These are phyloP conservation scores for Rhizodiscina lignyota DNA, from an alignment of 495 filamentous ascomycete species.

Conservation along the genomic window DNA sequence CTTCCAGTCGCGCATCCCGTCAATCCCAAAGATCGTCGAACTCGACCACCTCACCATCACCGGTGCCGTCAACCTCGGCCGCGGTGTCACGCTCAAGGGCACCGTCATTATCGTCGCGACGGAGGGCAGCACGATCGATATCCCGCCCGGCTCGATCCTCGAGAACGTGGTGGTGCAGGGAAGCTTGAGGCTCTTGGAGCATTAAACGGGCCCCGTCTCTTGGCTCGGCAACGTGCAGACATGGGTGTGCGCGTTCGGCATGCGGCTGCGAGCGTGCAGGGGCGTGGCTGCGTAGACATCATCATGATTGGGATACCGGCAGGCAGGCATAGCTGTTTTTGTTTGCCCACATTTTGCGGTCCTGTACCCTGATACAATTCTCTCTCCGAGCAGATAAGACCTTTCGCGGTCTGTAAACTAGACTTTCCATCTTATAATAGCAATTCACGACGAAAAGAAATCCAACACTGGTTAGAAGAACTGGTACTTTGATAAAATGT, in stretches of 20 bases:
- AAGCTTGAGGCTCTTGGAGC: constrained; percentile 85
- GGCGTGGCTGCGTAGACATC: no score
- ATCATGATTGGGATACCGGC: no score
- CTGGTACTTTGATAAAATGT: background rate
- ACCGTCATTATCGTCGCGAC: constrained; percentile 99
- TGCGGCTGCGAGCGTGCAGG: no score
- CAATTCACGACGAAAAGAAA: background rate
- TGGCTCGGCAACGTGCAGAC: no score
- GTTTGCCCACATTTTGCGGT: no score
- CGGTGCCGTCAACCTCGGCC: constrained; percentile 86
- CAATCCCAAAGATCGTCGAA: constrained; percentile 95
- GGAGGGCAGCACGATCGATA: constrained; percentile 93
- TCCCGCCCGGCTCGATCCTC: constrained; percentile 86
- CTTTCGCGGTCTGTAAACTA: no score
- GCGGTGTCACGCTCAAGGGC: constrained; percentile 89
- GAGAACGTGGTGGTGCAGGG: constrained; percentile 99
- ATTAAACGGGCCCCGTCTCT: constrained; percentile 31
- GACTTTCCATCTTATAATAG: background rate
- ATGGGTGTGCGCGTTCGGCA: no score
- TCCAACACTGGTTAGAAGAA: background rate
- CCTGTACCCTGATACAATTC: no score
- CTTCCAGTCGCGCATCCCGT: constrained; percentile 94
- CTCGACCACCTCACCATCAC: constrained; percentile 97
- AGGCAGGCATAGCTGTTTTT: no score
- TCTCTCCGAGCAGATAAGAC: no score